Percentiles rank a stretch among this genome's conserved stretches.
Evolutionary conservation across 2,329 filamentous ascomycete species (phyloP).

Genomic region (Alternaria sp.): DNA sequence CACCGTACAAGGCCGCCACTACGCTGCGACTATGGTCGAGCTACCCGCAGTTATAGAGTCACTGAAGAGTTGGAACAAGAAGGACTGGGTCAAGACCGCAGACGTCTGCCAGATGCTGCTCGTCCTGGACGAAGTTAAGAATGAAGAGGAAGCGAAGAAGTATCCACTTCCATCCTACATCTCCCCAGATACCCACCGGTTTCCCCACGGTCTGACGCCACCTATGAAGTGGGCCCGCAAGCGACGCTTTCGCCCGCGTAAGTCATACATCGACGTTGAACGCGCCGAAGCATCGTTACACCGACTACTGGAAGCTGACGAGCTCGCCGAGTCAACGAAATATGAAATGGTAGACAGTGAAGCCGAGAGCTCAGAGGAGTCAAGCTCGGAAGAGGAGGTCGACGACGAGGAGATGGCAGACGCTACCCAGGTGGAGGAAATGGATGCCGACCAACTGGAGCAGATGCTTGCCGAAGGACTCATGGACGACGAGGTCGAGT

Average conservation of each 20-base stretch:
- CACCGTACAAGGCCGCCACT: constrained; percentile 71
- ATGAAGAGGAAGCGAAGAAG: constrained; percentile 57
- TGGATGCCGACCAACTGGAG: constrained; percentile 46
- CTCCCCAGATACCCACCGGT: constrained; percentile 70
- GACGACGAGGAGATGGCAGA: constrained; percentile 52
- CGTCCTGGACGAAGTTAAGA: constrained; percentile 72
- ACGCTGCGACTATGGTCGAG: constrained; percentile 81
- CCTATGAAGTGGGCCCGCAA: constrained; percentile 86
- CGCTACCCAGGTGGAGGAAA: constrained; percentile 47
- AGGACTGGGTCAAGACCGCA: constrained; percentile 83
- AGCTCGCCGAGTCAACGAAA: constrained; percentile 59
- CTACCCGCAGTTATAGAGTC: constrained; percentile 86
- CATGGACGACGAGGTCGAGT: constrained; percentile 43
- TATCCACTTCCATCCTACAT: constrained; percentile 74
- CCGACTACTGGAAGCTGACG: constrained; percentile 73
- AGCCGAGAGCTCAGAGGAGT: constrained; percentile 53
- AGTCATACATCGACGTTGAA: constrained; percentile 83
- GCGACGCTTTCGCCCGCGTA: constrained; percentile 80
- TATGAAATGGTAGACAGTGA: constrained; percentile 64
- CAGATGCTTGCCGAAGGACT: constrained; percentile 43
- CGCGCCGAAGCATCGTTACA: constrained; percentile 83
- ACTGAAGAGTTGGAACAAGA: constrained; percentile 93
- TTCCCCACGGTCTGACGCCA: constrained; percentile 85
- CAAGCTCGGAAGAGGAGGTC: constrained; percentile 45
- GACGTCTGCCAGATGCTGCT: constrained; percentile 91